Evolutionary conservation across 768 basidiomycete genomes (phyloP).

Genomic region (Hericium alpestre): DNA sequence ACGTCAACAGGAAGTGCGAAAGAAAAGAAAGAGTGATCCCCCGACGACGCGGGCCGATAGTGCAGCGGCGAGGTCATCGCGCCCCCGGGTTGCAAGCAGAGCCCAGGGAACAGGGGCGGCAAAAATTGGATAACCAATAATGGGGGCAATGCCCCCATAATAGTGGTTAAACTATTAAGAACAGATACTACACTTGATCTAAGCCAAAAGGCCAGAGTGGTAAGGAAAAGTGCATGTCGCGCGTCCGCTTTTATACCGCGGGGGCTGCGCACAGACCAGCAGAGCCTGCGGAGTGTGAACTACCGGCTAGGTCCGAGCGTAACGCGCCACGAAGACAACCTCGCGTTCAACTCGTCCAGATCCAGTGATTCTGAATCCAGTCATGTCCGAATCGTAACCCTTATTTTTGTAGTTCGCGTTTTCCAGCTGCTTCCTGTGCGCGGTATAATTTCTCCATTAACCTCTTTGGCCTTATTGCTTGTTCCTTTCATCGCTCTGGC

Average conservation of each 20-base stretch:
- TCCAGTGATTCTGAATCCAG: too few relatives aligned
- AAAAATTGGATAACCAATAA: slow-evolving; percentile 25
- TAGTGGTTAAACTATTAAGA: slow-evolving; percentile 81
- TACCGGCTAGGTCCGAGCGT: not conserved
- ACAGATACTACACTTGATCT: slow-evolving; percentile 98
- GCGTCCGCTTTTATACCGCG: not conserved
- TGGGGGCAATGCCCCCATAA: too few relatives aligned
- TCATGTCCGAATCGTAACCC: too few relatives aligned
- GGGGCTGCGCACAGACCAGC: not conserved
- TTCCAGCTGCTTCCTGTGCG: too few relatives aligned
- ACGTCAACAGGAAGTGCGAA: not conserved
- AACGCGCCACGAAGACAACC: too few relatives aligned
- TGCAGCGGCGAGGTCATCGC: slow-evolving; percentile 14
- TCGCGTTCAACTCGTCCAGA: too few relatives aligned
- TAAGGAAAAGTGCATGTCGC: slow-evolving; percentile 24
- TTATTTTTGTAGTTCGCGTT: too few relatives aligned
- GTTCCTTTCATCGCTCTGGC: too few relatives aligned
- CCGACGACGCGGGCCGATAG: slow-evolving; percentile 13
- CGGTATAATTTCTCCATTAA: too few relatives aligned
- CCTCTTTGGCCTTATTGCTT: too few relatives aligned
- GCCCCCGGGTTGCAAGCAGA: slow-evolving; percentile 14
- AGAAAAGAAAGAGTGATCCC: slow-evolving; percentile 4
- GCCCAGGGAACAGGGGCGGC: slow-evolving; percentile 18
- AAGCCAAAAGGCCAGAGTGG: slow-evolving; percentile 94
- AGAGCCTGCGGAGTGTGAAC: too few relatives aligned